Conservation (phyloP, 169 alveolate genomes). For the Plasmodium reichenowi region DNA sequence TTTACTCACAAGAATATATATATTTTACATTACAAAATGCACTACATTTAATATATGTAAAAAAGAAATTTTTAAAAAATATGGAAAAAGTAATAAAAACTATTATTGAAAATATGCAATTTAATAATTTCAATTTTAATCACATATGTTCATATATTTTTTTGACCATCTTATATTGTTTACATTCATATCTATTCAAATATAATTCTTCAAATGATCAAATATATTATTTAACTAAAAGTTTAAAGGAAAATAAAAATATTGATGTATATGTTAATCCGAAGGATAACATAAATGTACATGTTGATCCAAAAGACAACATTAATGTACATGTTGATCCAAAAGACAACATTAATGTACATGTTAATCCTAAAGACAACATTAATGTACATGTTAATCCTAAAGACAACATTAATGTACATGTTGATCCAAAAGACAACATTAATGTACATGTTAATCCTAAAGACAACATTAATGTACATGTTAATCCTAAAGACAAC, state of each 20-base stretch:
- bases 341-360: background rate
- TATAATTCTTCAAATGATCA: slow-evolving; percentile 33
- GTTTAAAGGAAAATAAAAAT: background rate
- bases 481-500: background rate
- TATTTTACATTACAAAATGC: slow-evolving; percentile 40
- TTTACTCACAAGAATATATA: slow-evolving; percentile 10
- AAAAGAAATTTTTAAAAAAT: slow-evolving; percentile 52
- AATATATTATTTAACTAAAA: slow-evolving; percentile 26
- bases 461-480: background rate
- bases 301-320: background rate
- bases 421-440: background rate
- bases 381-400: background rate
- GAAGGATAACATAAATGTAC: background rate
- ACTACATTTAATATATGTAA: slow-evolving; percentile 34
- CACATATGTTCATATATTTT: slow-evolving; percentile 30
- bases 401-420: background rate
- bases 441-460: background rate
- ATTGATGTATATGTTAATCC: background rate
- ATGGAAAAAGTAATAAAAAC: slow-evolving; percentile 73
- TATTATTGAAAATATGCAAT: slow-evolving; percentile 57
- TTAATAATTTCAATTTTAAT: slow-evolving; percentile 44
- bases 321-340: background rate
- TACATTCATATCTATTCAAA: slow-evolving; percentile 50
- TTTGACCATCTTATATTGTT: slow-evolving; percentile 55
- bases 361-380: background rate